Evolutionary conservation across 305 asterid species (phyloP), one percentile per base, ranked within the genome.

Genomic region (Salvia sclarea): DNA sequence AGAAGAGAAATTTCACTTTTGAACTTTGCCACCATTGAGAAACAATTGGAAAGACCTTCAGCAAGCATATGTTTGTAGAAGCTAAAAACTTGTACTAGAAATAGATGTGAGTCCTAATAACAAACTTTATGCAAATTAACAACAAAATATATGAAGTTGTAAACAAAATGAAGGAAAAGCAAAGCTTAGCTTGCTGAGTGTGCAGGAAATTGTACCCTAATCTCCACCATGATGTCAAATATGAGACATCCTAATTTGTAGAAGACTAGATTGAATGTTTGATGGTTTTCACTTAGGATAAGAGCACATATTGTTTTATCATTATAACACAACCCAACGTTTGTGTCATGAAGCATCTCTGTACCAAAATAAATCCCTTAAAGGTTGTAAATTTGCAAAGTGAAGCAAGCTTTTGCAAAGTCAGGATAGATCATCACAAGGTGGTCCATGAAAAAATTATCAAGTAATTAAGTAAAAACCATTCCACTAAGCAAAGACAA

Each of bases 201-300:
- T 21, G 52, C 52, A 60, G 20, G 20, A 20, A 16, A 33, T 33
- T 16, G 24, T 16, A 57, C 2, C 28, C 5, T 30, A 11, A 35
- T 35, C 21, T 38, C 17, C 17, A 33, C 33, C 33, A 37, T 20
- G 13, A 59, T 38, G 16, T 38, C 43, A 17, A 49, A 5, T 10
- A 37, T 22, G 54, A 33, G 12, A 35, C 41, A 17, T 45, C 60
- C 52, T 11, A 64, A 22, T 24, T 56, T 71, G 18, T 14, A 71
- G 5, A 17, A 5, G 14, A 35, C 28, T 31, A 11, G 14, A 31
- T 16, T 61, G 16, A 22, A 38, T 58, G 10, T 21, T 40, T 63
- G 22, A 8, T 17, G 57, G 47, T 40, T 61, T 37, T 38, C 20
- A 44, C 35, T 25, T 28, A 31, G 41, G 31, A 43, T 53, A 62